phyloP scores from a whole-genome alignment of 2,329 filamentous ascomycete genomes.

The Venturia effusa region DNA sequence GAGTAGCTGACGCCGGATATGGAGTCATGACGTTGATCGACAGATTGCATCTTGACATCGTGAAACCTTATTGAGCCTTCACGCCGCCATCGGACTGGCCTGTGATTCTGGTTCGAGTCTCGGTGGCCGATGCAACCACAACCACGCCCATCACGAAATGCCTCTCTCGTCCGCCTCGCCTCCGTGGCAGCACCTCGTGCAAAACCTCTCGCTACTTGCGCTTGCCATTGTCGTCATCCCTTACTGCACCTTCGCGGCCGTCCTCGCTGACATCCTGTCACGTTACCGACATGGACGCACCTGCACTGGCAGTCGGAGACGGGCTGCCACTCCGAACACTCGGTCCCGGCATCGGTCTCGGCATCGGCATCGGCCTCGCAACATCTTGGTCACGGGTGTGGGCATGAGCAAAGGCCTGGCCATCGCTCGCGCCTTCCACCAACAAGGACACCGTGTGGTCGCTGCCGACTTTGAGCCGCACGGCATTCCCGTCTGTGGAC shows the following conservation, averaged over 20 bases:
- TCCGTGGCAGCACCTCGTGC: conserved; percentile 15
- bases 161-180: conserved; percentile 9
- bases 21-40: neutral
- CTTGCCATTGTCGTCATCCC: conserved; percentile 23
- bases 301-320: too few species aligned
- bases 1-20: neutral
- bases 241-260: conserved; percentile 20
- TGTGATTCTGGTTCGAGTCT: neutral
- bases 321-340: too few species aligned
- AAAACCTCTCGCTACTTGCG: conserved; percentile 25
- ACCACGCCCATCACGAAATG: neutral
- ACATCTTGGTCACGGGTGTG: conserved; percentile 58
- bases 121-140: too few species aligned
- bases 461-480: conserved; percentile 53
- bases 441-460: conserved; percentile 57
- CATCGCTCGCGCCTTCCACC: conserved; percentile 54
- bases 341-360: too few species aligned
- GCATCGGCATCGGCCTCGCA: conserved; percentile 23
- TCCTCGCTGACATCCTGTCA: conserved; percentile 14
- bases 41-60: neutral
- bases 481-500: conserved; percentile 40
- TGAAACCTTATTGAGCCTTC: neutral
- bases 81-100: neutral
- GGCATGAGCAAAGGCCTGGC: conserved; percentile 61
- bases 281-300: conserved; percentile 25